These are phyloP conservation scores for Dinochytrium kinnereticum DNA, from an alignment of 371 early-diverging fungal genomes.

Conservation along the genomic window DNA sequence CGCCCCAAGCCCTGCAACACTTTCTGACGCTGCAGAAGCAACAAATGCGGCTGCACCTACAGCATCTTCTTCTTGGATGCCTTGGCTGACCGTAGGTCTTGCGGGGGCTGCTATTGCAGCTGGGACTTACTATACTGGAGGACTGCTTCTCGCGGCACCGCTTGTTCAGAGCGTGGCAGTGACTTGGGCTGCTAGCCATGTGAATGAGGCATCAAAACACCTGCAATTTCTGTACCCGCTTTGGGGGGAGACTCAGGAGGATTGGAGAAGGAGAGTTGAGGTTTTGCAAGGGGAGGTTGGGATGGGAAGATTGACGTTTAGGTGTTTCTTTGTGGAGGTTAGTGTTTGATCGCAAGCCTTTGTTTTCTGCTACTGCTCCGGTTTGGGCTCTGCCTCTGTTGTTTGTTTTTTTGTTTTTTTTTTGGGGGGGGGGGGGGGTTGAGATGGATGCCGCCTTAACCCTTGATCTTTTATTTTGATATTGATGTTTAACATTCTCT, in stretches of 20 bases:
- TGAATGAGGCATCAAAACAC: conserved; percentile 41
- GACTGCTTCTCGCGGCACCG: conserved; percentile 33
- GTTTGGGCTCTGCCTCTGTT: not conserved
- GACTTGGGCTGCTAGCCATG: conserved; percentile 46
- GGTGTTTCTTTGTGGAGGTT: conserved; percentile 42
- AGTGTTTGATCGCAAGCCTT: not conserved
- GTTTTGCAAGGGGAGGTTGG: conserved; percentile 29
- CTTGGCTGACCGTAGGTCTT: conserved; percentile 45
- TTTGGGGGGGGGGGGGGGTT: not conserved
- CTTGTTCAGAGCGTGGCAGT: conserved; percentile 44
- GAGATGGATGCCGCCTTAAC: not conserved
- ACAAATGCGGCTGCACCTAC: not conserved
- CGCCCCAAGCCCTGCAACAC: not conserved
- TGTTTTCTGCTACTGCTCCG: too few relatives aligned
- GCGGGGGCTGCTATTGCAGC: conserved; percentile 47
- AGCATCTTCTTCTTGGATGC: conserved; percentile 26
- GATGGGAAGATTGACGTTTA: conserved; percentile 31
- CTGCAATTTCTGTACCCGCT: conserved; percentile 54
- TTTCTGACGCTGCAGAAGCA: not conserved
- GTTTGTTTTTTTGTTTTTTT: not conserved
- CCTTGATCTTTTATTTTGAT: not conserved
- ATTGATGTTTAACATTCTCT: not conserved
- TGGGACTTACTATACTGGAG: conserved; percentile 44
- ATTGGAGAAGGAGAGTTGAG: conserved; percentile 29
- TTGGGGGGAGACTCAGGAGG: conserved; percentile 45